Conservation (phyloP, 495 filamentous ascomycete genomes). For the Peziza echinospora region DNA sequence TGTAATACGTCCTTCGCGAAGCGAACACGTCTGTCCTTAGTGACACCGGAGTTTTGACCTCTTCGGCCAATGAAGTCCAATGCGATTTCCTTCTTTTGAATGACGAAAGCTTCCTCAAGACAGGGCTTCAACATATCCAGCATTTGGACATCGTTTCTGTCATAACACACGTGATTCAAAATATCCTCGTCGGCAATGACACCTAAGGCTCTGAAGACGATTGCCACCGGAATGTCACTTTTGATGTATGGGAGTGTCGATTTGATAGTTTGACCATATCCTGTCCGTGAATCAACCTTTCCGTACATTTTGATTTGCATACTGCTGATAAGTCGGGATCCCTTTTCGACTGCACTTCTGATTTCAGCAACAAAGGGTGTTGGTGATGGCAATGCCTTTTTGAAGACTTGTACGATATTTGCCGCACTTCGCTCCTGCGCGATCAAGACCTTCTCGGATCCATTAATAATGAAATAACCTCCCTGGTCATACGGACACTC, state of each 20-base stretch:
- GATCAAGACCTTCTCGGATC: conserved; percentile 97
- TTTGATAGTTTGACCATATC: conserved; percentile 68
- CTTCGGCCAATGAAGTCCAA: conserved; percentile 91
- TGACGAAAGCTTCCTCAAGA: conserved; percentile 87
- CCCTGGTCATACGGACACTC: conserved; percentile 97
- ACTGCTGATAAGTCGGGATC: conserved; percentile 75
- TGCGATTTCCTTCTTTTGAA: conserved; percentile 89
- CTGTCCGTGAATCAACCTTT: conserved; percentile 60
- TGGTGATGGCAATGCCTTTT: conserved; percentile 69
- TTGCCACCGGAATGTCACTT: conserved; percentile 72
- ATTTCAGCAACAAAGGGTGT: conserved; percentile 91
- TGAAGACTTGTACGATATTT: conserved; percentile 97
- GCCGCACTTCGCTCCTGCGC: conserved; percentile 93
- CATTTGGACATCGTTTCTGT: conserved; percentile 87
- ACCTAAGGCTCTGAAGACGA: conserved; percentile 87
- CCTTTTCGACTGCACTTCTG: conserved; percentile 86
- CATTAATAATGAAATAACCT: conserved; percentile 98
- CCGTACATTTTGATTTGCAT: conserved; percentile 71
- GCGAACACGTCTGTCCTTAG: conserved; percentile 67
- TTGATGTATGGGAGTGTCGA: conserved; percentile 84
- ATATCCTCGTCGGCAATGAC: conserved; percentile 97
- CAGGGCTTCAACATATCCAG: conserved; percentile 90
- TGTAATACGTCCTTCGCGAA: conserved; percentile 86
- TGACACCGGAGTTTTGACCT: conserved; percentile 49
- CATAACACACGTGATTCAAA: conserved; percentile 89